These are phyloP conservation scores for Miscanthus lutarioriparius DNA, from an alignment of 176 grass and related monocot genomes.

Conservation along the genomic window DNA sequence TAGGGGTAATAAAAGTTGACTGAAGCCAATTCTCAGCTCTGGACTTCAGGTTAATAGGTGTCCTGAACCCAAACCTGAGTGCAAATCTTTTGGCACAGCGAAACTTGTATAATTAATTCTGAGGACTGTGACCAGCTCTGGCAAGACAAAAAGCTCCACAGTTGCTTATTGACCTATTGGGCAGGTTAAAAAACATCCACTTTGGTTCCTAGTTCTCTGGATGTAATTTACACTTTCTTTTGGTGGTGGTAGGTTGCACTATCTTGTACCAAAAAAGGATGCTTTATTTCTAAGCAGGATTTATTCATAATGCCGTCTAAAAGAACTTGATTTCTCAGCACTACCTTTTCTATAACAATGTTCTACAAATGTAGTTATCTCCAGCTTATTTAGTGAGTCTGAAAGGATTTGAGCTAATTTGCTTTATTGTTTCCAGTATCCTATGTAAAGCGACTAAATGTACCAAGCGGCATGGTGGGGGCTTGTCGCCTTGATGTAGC, in stretches of 20 bases:
- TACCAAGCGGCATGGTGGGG: constrained; percentile 90
- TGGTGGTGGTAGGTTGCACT: background rate
- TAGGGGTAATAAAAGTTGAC: background rate
- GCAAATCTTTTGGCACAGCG: background rate
- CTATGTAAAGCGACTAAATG: constrained; percentile 89
- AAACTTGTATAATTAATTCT: background rate
- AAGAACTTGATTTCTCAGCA: background rate
- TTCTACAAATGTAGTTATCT: constrained; percentile 15
- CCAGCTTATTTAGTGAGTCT: background rate
- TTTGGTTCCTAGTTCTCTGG: background rate
- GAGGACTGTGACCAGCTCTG: background rate
- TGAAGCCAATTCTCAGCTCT: background rate
- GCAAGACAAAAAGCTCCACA: background rate
- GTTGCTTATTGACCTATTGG: background rate
- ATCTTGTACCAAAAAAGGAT: background rate
- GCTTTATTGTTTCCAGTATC: constrained; percentile 56
- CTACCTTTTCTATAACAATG: background rate
- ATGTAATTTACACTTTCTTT: background rate
- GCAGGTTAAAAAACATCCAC: background rate
- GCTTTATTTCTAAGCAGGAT: background rate
- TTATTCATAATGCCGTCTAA: background rate
- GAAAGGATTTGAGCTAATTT: constrained; percentile 29
- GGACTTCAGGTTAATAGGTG: background rate
- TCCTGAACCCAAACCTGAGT: background rate
- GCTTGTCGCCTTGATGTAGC: constrained; percentile 97